These are phyloP conservation scores for Solanum corneliomulleri DNA, from an alignment of 257 asterid species.

Conservation along the genomic window DNA sequence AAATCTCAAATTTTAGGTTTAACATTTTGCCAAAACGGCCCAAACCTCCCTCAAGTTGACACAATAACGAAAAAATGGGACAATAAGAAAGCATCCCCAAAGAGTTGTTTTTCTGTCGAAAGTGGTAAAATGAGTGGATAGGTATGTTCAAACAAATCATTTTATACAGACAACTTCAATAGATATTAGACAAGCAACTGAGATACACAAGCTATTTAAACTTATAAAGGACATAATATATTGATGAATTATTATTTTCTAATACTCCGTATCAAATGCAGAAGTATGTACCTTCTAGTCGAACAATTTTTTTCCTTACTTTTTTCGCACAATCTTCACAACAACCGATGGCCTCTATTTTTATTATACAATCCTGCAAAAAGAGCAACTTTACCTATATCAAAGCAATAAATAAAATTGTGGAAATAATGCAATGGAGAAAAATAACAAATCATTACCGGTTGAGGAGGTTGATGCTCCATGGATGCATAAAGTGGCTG, in stretches of 20 bases:
- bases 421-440: neutral
- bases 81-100: neutral
- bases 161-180: neutral
- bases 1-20: neutral
- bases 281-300: neutral
- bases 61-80: neutral
- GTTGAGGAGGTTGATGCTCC: neutral
- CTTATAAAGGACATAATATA: neutral
- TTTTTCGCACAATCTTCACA: neutral
- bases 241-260: neutral
- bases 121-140: neutral
- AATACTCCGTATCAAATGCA: neutral
- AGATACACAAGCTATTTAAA: neutral
- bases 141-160: neutral
- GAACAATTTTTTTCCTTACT: neutral
- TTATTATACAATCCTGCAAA: neutral
- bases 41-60: neutral
- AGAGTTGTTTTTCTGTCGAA: neutral
- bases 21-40: neutral
- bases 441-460: neutral
- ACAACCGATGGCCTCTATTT: neutral
- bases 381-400: neutral
- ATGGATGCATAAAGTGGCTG: neutral
- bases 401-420: neutral
- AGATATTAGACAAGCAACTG: neutral